Evolutionary conservation across 1,284 basidiomycete species (phyloP).

Genomic region (Apiotrichum domesticum): DNA sequence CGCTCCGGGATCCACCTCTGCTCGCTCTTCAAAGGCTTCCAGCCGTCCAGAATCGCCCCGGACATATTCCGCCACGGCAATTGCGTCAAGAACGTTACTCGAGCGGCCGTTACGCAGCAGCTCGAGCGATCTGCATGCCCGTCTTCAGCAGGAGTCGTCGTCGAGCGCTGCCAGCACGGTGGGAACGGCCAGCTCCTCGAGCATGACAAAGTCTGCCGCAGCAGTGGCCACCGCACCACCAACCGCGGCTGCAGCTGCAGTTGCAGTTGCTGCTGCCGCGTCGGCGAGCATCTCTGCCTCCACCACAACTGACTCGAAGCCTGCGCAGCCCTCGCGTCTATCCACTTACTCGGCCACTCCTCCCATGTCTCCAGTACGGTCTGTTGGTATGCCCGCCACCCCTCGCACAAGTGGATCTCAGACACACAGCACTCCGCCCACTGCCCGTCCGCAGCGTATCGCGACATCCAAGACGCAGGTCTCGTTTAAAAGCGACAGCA

Average conservation of each 20-base stretch:
- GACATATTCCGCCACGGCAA: neutral
- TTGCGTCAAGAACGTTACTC: neutral
- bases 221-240: too few relatives aligned
- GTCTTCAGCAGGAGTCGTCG: constrained; percentile 6
- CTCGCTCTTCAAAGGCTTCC: neutral
- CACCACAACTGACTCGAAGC: neutral
- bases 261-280: too few relatives aligned
- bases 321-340: neutral
- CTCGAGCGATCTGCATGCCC: constrained; percentile 14
- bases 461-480: constrained; percentile 18
- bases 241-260: neutral
- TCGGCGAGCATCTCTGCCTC: neutral
- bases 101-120: constrained; percentile 13
- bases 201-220: neutral
- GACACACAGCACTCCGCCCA: constrained; percentile 14
- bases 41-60: constrained; percentile 1
- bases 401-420: constrained; percentile 11
- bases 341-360: constrained; percentile 2
- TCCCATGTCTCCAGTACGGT: constrained; percentile 9
- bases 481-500: constrained; percentile 24
- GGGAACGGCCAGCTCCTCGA: neutral
- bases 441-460: constrained; percentile 19
- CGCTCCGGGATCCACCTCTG: neutral
- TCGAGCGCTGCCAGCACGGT: neutral
- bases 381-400: constrained; percentile 1